Evolutionary conservation across 2,329 filamentous ascomycete genomes (phyloP), one percentile per base, ranked within the genome.

Genomic region (Paraphaeosphaeria minitans): DNA sequence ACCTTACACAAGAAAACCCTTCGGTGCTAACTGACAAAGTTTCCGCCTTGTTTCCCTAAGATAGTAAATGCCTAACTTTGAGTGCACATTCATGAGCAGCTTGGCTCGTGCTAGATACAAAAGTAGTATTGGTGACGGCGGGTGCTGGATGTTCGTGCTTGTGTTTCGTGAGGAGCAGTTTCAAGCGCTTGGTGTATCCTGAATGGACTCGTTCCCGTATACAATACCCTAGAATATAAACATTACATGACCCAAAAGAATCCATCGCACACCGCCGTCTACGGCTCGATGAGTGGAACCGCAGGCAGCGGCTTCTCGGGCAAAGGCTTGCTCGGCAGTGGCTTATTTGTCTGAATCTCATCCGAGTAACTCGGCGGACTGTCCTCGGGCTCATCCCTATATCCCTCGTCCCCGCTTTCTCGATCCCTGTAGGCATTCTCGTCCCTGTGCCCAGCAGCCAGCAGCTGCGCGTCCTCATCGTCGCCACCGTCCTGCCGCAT

Each of bases 291-390:
- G 19, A 76, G 66, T n/a, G 73, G 73, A 50, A 75, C 67, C 29
- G 63, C 66, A 31, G 73, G 73, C 33, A 76, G 52, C 1, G 73
- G 73, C 53, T 76, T 76, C 57, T 76, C 73, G 0, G 73, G 73
- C 14, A 76, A 55, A 12, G 72, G 72, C 62, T 74, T 73, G 39
- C 62, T 70, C 31, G 58, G 58, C 7, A 66, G 54, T 24, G 64
- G 64, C 54, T 67, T 66, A 33, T 61, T 64, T 41, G 53, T 60
- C n/a, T 49, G 37, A 22, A 58, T 48, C 42, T 67, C 65, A 33
- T 60, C 58, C 27, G 58, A 57, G 46, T 64, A 60, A 19, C 42
- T 43, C 9, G 59, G 45, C 16, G 52, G 47, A 7, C 45, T 29
- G 2, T 43, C 47, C 21, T 49, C 63, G 19, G 51, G 57, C 55